Evolutionary conservation across 495 filamentous ascomycete genomes (phyloP), one percentile per base, ranked within the genome.

Genomic region (Penicillium egyptiacum): DNA sequence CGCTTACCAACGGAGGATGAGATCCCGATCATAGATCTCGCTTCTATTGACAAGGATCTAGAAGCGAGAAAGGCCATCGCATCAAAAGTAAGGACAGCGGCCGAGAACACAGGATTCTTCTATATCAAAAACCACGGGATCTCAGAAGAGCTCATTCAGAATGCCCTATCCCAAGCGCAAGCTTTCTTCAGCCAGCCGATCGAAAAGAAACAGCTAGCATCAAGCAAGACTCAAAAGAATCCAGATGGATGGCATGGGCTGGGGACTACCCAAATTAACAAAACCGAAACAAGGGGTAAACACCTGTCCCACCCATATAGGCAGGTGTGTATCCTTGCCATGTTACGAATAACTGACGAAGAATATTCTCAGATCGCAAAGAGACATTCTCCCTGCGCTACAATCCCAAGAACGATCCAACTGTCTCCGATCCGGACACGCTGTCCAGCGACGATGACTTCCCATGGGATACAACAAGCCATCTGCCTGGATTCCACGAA

Each of bases 111-210:
- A 0, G 81, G 80, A 0, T 83, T 83, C 65, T 83, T 83, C 62
- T 83, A 83, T 54, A 68, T 82, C 58, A 75, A 73, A 61, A 82
- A 82, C 35, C 80, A 83, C 63, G 79, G 81, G 0, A 81, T 83
- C 30, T 48, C 73, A 0, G 72, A 77, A 19, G 68, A 73, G 2
- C 61, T 75, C 0, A 79, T 83, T 59, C 60, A 73, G 4, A 59
- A 56, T 12, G 79, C 80, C 40, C 50, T 70, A 5, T 25, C 44
- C 3, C 60, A 65, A 30, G 73, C 75, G 0, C 62, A 76, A 19
- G 62, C 58, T 0, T 84, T 83, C 60, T 84, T 84, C 64, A 61
- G 58, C 20, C 76, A 78, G 42, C 62, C 75, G 0, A 44, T 50
- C 0, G 71, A 72, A 10, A 48, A 70, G 22, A 82, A 84, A 47